Evolutionary conservation across 768 basidiomycete species (phyloP), one percentile per base, ranked within the genome.

Genomic region (Asterophora parasitica): DNA sequence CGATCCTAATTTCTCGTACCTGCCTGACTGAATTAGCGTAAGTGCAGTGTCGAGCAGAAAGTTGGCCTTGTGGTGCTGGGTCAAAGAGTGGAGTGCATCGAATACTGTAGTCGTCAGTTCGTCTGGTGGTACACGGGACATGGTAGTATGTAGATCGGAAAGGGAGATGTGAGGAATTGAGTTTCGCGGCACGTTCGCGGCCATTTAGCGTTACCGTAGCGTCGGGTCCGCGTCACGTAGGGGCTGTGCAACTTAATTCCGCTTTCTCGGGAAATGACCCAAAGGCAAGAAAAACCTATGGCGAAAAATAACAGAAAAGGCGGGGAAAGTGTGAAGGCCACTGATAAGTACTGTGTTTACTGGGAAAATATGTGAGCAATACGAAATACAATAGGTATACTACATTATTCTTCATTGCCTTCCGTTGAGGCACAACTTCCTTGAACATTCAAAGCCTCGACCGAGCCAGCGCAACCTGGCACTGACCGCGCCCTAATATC

Each of bases 21-120:
- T 69, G 54, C 78, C 78, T 46, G 71, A 69, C 16, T 73, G 67
- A 48, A 81, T 77, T 32, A 78, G 62, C 12, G 71, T 59, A 26
- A 79, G 58, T 1, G 76, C 65, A 1, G 75, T 78, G 46, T 78
- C 73, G 5, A 81, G 62, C 16, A 81, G 62, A 55, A 79, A 70
- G 44, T 70, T 70, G 19, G 77, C 77, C 57, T 79, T 79, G 48
- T 68, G 61, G 7, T 67, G 52, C 16, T 64, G 62, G 1, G 72
- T 70, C 7, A 79, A 58, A 27, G 72, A 68, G 49, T 75, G 69
- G n/a, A 77, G 62, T 3, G 76, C 77, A 50, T 69, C 68, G 50
- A 67, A 70, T 17, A 76, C 74, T 12, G 75, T 76, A 2, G 71
- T 67, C 11, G 76, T 78, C 50, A 81, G 72, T 57, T 78, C 77